Percentiles rank a stretch among this genome's conserved stretches.
Evolutionary conservation across 345 rosid genomes (phyloP).

Genomic region (Brassica napus): Da-Ae NC_063452.1:53834001-53834500

Average conservation of each 20-base stretch:
- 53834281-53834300: conserved; percentile 94
- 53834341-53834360: neutral
- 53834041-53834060: conserved; percentile 64
- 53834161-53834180: neutral
- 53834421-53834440: conserved; percentile 92
- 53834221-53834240: conserved; percentile 9
- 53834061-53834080: conserved; percentile 53
- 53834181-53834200: neutral
- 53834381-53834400: conserved; percentile 55
- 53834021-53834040: conserved; percentile 81
- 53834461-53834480: neutral
- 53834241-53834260: conserved; percentile 66
- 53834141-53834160: conserved; percentile 32
- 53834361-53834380: neutral
- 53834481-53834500: conserved; percentile 1
- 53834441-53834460: conserved; percentile 99
- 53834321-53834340: neutral
- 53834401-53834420: conserved; percentile 95
- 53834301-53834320: conserved; percentile 57
- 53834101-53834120: conserved; percentile 95
- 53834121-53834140: conserved; percentile 99
- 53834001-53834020: conserved; percentile 75
- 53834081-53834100: conserved; percentile 82
- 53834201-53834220: conserved; percentile 2
- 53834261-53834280: conserved; percentile 97